These are phyloP conservation scores for Penicillium crystallinum DNA, from an alignment of 495 filamentous ascomycete genomes.

Conservation along the genomic window DNA sequence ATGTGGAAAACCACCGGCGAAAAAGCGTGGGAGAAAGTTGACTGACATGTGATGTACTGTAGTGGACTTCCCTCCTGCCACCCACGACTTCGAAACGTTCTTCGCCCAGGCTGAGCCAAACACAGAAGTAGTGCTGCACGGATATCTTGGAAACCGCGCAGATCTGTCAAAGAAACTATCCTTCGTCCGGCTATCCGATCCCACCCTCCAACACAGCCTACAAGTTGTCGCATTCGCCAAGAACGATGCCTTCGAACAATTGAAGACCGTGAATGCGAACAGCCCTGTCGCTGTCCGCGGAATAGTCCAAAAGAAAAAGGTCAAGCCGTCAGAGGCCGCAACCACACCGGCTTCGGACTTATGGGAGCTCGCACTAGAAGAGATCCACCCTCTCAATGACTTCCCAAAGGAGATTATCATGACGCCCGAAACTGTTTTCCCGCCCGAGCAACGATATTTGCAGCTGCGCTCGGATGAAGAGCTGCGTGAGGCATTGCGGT, in stretches of 20 bases:
- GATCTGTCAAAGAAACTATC: slow-evolving; percentile 61
- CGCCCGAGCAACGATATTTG: slow-evolving; percentile 70
- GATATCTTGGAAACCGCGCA: slow-evolving; percentile 61
- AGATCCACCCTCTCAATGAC: slow-evolving; percentile 63
- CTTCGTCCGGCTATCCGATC: slow-evolving; percentile 59
- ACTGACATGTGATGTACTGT: slow-evolving; percentile 8
- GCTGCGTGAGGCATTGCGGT: slow-evolving; percentile 57
- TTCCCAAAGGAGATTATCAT: slow-evolving; percentile 74
- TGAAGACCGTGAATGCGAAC: slow-evolving; percentile 45
- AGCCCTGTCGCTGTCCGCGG: slow-evolving; percentile 51
- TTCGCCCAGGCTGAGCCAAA: slow-evolving; percentile 35
- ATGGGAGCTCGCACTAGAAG: slow-evolving; percentile 59
- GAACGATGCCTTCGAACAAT: slow-evolving; percentile 33
- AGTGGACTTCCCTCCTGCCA: slow-evolving; percentile 52
- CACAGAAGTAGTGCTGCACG: slow-evolving; percentile 57
- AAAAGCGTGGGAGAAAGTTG: background rate
- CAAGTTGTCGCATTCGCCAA: slow-evolving; percentile 51
- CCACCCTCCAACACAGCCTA: slow-evolving; percentile 42
- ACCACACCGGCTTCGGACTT: slow-evolving; percentile 24
- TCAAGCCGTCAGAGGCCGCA: slow-evolving; percentile 21
- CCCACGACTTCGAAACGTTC: slow-evolving; percentile 45
- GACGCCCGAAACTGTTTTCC: slow-evolving; percentile 63
- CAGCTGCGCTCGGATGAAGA: slow-evolving; percentile 68
- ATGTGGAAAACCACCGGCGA: slow-evolving; percentile 8
- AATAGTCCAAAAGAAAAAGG: slow-evolving; percentile 41